Conservation (phyloP, 805 yeast genomes). For the Kodamaea restingae region DNA sequence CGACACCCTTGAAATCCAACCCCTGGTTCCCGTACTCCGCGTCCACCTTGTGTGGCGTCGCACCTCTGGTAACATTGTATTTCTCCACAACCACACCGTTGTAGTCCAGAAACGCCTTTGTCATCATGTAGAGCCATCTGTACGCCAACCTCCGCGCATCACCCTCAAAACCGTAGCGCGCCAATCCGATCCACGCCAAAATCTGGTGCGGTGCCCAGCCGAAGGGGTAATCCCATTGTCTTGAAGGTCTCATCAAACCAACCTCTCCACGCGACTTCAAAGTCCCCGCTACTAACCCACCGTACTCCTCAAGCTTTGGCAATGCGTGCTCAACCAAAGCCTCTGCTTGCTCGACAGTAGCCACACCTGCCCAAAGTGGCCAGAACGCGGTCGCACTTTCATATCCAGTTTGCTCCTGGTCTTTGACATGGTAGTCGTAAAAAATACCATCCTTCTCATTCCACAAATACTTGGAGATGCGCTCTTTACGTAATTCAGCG, state of each 20-base stretch:
- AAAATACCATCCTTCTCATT: slow-evolving; percentile 71
- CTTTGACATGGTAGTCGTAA: slow-evolving; percentile 75
- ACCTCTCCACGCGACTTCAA: slow-evolving; percentile 67
- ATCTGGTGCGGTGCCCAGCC: slow-evolving; percentile 99
- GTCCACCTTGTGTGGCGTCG: slow-evolving; percentile 85
- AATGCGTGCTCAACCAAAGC: slow-evolving; percentile 54
- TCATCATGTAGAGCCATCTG: slow-evolving; percentile 88
- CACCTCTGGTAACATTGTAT: slow-evolving; percentile 79
- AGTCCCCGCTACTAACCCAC: slow-evolving; percentile 88
- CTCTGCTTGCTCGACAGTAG: slow-evolving; percentile 64
- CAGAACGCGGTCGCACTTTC: slow-evolving; percentile 89
- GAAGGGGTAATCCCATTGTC: slow-evolving; percentile 98
- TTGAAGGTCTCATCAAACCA: slow-evolving; percentile 66
- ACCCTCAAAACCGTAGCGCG: slow-evolving; percentile 62
- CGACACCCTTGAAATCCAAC: slow-evolving; percentile 84
- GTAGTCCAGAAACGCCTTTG: slow-evolving; percentile 84
- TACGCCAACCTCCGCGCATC: slow-evolving; percentile 70
- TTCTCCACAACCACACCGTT: slow-evolving; percentile 95
- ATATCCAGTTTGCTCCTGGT: slow-evolving; percentile 52
- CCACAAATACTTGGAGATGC: slow-evolving; percentile 75
- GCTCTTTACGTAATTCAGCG: slow-evolving; percentile 51
- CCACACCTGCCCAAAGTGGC: slow-evolving; percentile 83
- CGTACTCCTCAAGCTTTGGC: slow-evolving; percentile 72
- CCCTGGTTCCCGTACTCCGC: slow-evolving; percentile 99
- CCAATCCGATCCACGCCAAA: slow-evolving; percentile 84